Base-by-base conservation (phyloP, 2,329 filamentous ascomycete genomes). In the Claviceps africana region DNA sequence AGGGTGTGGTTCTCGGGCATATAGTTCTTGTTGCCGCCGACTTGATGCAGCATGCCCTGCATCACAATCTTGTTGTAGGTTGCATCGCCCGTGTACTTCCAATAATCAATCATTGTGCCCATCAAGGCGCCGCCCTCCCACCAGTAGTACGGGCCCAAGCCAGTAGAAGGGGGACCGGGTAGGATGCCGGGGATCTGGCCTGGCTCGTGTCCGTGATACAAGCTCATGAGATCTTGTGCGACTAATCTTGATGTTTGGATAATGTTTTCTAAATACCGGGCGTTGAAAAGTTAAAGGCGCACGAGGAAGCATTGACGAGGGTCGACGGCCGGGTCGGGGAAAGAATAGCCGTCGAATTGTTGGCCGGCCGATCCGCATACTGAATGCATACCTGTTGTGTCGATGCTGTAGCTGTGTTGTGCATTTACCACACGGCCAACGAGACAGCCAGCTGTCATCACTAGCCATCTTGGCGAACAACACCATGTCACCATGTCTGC, bases 81-180 rank as follows among this genome's bases (percentile, higher is more conserved):
- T 0, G 62, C 58, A 61, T 83, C 79, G 47, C 76, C 78, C 1
- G 79, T 82, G 51, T 74, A 72, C 56, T 75, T 73, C 77, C 77
- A 82, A 61, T 83, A 83, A 62, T 82, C 77, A 52, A 83, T 73
- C 55, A 81, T 62, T 1, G 76, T 74, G 57, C 78, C 75, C 69
- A 81, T 81, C 68, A 84, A 69, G 43, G 75, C 74, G 51, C 77
- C 74, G 13, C 72, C 75, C 63, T 83, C 78, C 80, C 80, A 84
- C 80, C 79, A 83, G 51, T 53, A 80, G 57, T 75, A 77, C n/a
- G 61, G 59, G 3, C 66, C 67, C 2, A 47, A 28, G 25, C 45
- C 45, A 2, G 39, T 56, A 1, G 65, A 61, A 1, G 67, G 68
- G n/a, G 68, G 68, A 1, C 67, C 67, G 13, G 68, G 68, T 4